Evolutionary conservation across 768 basidiomycete genomes (phyloP).

Genomic region (Naganishia vishniacii): DNA sequence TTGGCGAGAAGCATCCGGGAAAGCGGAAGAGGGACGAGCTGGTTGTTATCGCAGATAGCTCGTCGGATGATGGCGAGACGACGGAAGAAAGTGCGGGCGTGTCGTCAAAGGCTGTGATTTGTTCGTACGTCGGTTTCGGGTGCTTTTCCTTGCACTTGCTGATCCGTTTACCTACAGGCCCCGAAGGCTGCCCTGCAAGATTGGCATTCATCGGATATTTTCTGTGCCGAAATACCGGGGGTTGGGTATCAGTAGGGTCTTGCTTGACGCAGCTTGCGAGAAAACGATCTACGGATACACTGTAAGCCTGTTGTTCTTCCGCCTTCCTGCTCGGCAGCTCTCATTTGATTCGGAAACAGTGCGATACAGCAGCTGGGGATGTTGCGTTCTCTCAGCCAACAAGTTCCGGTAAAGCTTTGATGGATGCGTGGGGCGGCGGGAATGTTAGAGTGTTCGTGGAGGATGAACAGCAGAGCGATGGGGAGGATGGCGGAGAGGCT

Average conservation of each 20-base stretch:
- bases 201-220: conserved; percentile 46
- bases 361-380: conserved; percentile 34
- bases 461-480: conserved; percentile 36
- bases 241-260: conserved; percentile 29
- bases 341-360: neutral
- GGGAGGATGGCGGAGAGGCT: neutral
- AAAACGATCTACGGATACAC: conserved; percentile 41
- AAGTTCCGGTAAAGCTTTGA: conserved; percentile 38
- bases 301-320: conserved; percentile 15
- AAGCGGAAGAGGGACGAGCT: conserved; percentile 24
- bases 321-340: conserved; percentile 3
- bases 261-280: conserved; percentile 37
- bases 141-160: neutral
- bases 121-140: neutral
- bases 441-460: conserved; percentile 45
- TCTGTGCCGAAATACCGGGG: conserved; percentile 40
- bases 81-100: neutral
- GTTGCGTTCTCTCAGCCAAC: conserved; percentile 47
- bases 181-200: conserved; percentile 34
- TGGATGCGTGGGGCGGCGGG: conserved; percentile 44
- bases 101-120: conserved; percentile 1
- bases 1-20: too few relatives aligned
- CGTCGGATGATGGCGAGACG: neutral
- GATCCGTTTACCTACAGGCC: conserved; percentile 30
- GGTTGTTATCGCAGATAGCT: neutral